Percentiles rank a stretch among this genome's conserved stretches.
phyloP scores from a whole-genome alignment of 2,329 filamentous ascomycete genomes.

The Niveomyces coronatus region DNA sequence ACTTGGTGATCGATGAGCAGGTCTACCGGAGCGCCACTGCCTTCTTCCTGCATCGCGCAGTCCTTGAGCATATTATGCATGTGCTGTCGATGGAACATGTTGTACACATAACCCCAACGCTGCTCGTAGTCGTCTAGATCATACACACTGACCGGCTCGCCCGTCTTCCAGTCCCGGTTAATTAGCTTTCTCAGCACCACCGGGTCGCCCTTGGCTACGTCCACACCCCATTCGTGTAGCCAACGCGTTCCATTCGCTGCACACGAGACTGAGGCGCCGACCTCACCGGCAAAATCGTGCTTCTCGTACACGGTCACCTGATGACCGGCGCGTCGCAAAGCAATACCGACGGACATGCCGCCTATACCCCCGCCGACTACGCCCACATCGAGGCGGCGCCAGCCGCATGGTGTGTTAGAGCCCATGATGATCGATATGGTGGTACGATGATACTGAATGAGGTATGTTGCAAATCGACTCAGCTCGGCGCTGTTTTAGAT shows the following conservation, averaged over 20 bases:
- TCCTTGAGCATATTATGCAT: conserved; percentile 61
- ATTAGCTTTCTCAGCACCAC: conserved; percentile 57
- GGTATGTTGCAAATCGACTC: not conserved
- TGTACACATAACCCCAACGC: conserved; percentile 54
- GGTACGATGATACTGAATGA: too few relatives aligned
- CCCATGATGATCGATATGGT: conserved; percentile 15
- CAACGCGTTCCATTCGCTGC: conserved; percentile 61
- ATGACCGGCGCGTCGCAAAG: conserved; percentile 37
- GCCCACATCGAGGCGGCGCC: conserved; percentile 34
- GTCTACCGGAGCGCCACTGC: conserved; percentile 41
- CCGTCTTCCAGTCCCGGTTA: conserved; percentile 60
- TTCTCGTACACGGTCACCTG: conserved; percentile 53
- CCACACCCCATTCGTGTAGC: conserved; percentile 58
- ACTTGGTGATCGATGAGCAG: conserved; percentile 47
- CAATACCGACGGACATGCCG: conserved; percentile 35
- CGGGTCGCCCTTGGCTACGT: conserved; percentile 52
- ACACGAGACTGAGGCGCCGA: conserved; percentile 56
- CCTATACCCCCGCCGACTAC: conserved; percentile 39
- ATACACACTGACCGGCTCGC: conserved; percentile 54
- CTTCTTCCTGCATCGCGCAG: conserved; percentile 40
- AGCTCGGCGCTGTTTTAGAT: too few relatives aligned
- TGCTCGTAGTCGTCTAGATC: conserved; percentile 54
- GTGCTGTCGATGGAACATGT: conserved; percentile 60
- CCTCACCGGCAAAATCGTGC: conserved; percentile 55
- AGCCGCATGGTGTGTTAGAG: conserved; percentile 20